Conservation (phyloP, 495 filamentous ascomycete genomes). For the Neurospora sublineolata region DNA sequence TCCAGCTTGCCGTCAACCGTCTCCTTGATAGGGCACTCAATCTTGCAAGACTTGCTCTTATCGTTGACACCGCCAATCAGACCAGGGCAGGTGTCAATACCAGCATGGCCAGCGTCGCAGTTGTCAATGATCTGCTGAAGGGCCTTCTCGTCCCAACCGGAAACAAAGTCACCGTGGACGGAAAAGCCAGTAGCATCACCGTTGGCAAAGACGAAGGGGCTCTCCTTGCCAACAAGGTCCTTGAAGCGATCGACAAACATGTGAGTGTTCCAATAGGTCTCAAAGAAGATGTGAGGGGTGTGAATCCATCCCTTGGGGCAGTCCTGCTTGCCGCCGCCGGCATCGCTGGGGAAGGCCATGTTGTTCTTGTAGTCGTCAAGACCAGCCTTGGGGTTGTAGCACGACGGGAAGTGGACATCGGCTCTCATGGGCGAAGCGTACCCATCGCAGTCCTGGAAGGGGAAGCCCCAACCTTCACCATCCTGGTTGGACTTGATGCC, state of each 20-base stretch:
- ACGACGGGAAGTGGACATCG: conserved; percentile 43
- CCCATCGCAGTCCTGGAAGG: conserved; percentile 41
- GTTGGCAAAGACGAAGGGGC: conserved; percentile 56
- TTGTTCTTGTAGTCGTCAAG: conserved; percentile 38
- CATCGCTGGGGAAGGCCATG: conserved; percentile 40
- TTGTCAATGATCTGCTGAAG: conserved; percentile 49
- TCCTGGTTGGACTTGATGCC: conserved; percentile 40
- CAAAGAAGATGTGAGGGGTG: conserved; percentile 52
- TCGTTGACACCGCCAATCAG: conserved; percentile 32
- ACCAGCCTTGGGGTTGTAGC: conserved; percentile 49
- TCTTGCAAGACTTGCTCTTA: conserved; percentile 32
- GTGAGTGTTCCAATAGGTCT: conserved; percentile 54
- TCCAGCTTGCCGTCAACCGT: conserved; percentile 20
- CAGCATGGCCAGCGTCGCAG: conserved; percentile 43
- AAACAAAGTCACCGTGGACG: conserved; percentile 61
- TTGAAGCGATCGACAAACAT: conserved; percentile 38
- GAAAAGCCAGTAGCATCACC: conserved; percentile 47
- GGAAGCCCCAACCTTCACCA: conserved; percentile 38
- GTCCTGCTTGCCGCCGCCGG: conserved; percentile 39
- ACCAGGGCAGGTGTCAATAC: conserved; percentile 45
- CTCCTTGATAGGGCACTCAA: conserved; percentile 30
- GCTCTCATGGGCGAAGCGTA: conserved; percentile 43
- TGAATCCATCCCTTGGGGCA: conserved; percentile 53
- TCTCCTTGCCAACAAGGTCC: conserved; percentile 43
- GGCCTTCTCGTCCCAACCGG: conserved; percentile 54